Evolutionary conservation across 2,329 filamentous ascomycete genomes (phyloP).

Genomic region (Sporothrix inflata): DNA sequence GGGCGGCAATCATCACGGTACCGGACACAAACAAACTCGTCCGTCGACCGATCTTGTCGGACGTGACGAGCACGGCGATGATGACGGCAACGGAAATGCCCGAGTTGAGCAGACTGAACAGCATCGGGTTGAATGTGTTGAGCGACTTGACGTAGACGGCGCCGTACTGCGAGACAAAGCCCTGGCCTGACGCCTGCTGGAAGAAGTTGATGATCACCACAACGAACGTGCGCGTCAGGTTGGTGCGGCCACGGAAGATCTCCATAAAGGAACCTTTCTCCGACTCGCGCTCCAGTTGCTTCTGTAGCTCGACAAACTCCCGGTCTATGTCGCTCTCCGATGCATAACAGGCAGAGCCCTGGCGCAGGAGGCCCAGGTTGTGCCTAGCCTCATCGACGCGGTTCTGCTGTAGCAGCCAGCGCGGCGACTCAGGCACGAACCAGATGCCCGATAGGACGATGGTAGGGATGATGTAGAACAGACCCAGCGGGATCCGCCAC

Average conservation of each 20-base stretch:
- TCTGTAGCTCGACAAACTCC: conserved; percentile 29
- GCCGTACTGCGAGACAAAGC: conserved; percentile 27
- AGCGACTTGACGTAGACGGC: conserved; percentile 25
- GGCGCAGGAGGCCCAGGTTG: conserved; percentile 27
- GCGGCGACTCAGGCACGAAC: conserved; percentile 31
- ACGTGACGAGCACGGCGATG: neutral
- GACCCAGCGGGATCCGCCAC: conserved; percentile 43
- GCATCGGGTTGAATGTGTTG: conserved; percentile 20
- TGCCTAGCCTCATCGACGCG: conserved; percentile 25
- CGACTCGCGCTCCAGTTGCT: conserved; percentile 4
- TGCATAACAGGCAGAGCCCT: conserved; percentile 17
- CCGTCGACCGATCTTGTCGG: conserved; percentile 16
- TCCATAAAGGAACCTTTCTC: conserved; percentile 18
- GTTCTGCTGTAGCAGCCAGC: conserved; percentile 28
- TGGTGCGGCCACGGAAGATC: conserved; percentile 20
- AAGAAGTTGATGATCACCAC: conserved; percentile 25
- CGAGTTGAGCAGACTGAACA: conserved; percentile 23
- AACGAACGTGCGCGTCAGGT: conserved; percentile 24
- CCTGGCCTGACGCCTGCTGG: conserved; percentile 28
- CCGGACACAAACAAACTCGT: conserved; percentile 38
- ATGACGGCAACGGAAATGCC: conserved; percentile 5
- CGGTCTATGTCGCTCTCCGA: conserved; percentile 32
- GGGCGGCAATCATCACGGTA: conserved; percentile 37
- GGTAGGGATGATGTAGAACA: conserved; percentile 34
- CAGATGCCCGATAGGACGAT: conserved; percentile 19